phyloP scores from a whole-genome alignment of 352 stramenopile species.

The Detonula confervacea region DNA sequence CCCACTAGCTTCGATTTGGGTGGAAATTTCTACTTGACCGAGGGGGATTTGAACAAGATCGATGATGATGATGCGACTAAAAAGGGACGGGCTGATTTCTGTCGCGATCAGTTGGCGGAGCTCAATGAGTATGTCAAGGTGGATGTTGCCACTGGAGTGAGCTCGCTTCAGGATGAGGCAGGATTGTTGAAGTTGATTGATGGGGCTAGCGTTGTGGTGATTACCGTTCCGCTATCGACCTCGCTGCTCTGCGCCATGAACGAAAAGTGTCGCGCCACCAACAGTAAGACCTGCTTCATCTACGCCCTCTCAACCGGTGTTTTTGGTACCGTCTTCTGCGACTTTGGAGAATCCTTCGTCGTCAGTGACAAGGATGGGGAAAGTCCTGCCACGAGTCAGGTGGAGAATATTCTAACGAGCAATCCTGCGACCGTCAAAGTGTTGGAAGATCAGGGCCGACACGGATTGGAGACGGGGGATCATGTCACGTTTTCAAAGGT shows the following conservation, averaged over 20 bases:
- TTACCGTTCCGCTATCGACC: constrained; percentile 77
- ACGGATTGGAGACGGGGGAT: constrained; percentile 97
- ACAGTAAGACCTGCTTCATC: constrained; percentile 88
- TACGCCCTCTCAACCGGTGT: constrained; percentile 91
- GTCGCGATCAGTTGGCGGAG: constrained; percentile 90
- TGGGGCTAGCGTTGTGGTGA: constrained; percentile 65
- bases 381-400: constrained; percentile 91
- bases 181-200: constrained; percentile 59
- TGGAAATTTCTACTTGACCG: constrained; percentile 95
- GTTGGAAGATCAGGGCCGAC: constrained; percentile 94
- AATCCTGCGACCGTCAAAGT: constrained; percentile 92
- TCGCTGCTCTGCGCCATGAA: constrained; percentile 71
- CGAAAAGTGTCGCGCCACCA: constrained; percentile 69
- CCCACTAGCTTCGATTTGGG: constrained; percentile 90
- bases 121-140: constrained; percentile 96
- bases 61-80: constrained; percentile 28
- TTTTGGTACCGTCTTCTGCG: constrained; percentile 96
- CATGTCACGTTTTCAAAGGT: constrained; percentile 95
- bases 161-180: constrained; percentile 49
- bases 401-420: constrained; percentile 90
- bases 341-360: constrained; percentile 96
- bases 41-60: constrained; percentile 84
- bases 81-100: constrained; percentile 88
- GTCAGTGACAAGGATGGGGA: constrained; percentile 94
- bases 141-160: constrained; percentile 52